Evolutionary conservation across 495 filamentous ascomycete genomes (phyloP).

Genomic region (Apiosordaria backusii): DNA sequence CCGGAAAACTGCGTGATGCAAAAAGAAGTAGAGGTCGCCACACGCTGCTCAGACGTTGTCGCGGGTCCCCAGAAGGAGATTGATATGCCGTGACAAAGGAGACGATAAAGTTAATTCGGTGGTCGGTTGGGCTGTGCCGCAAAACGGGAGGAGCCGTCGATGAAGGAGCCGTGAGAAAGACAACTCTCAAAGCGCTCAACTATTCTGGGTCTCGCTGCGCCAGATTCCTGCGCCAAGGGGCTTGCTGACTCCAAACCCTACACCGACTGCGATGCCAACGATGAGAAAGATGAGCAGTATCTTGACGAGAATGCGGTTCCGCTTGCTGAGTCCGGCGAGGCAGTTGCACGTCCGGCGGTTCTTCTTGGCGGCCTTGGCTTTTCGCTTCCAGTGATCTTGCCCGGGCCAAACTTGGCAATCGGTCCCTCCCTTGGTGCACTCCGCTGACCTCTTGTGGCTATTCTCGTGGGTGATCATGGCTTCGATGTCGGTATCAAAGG

Average conservation of each 20-base stretch:
- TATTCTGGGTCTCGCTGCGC: conserved; percentile 34
- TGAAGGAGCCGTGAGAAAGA: not conserved
- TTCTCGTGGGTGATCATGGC: conserved; percentile 39
- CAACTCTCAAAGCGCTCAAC: conserved; percentile 10
- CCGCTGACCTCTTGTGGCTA: conserved; percentile 31
- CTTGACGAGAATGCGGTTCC: conserved; percentile 45
- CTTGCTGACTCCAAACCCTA: conserved; percentile 51
- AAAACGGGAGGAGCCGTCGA: not conserved
- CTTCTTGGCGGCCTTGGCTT: conserved; percentile 47
- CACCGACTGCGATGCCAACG: conserved; percentile 45
- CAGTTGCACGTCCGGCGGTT: conserved; percentile 43
- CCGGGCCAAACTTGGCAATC: conserved; percentile 50
- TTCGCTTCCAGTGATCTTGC: conserved; percentile 48
- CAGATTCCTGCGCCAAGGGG: conserved; percentile 46
- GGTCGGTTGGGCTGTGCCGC: conserved; percentile 7
- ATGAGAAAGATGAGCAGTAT: conserved; percentile 42
- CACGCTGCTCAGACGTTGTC: not conserved
- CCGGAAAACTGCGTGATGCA: not conserved
- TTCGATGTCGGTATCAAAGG: conserved; percentile 49
- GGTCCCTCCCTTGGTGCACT: conserved; percentile 30
- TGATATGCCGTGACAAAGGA: conserved; percentile 8
- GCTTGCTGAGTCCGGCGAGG: conserved; percentile 44
- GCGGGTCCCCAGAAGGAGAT: conserved; percentile 1
- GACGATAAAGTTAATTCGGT: not conserved
- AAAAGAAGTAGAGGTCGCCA: not conserved